Percentiles rank a stretch among this genome's conserved stretches.
phyloP scores from a whole-genome alignment of 1,284 basidiomycete genomes.

The Microbotryum violaceum region DNA sequence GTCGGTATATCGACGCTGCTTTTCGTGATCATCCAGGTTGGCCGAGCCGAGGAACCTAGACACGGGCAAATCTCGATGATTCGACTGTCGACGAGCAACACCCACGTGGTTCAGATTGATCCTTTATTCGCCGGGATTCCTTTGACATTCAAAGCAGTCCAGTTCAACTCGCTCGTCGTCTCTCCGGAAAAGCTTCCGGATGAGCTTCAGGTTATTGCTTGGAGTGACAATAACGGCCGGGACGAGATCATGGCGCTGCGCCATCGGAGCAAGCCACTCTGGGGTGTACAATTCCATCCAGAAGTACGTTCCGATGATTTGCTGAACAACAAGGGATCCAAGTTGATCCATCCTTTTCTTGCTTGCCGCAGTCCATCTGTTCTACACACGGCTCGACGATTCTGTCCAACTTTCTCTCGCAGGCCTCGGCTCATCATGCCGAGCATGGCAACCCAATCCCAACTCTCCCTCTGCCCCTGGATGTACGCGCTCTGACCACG shows the following conservation, averaged over 20 bases:
- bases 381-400: conserved; percentile 41
- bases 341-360: not conserved
- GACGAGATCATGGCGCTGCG: conserved; percentile 40
- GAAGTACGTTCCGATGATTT: conserved; percentile 63
- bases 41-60: conserved; percentile 42
- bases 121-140: conserved; percentile 53
- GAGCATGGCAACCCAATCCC: not conserved
- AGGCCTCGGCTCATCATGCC: conserved; percentile 1
- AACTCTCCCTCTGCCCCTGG: conserved; percentile 2
- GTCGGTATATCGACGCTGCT: no score
- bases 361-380: conserved; percentile 42
- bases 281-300: conserved; percentile 94
- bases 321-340: conserved; percentile 46
- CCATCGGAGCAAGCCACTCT: conserved; percentile 65
- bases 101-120: conserved; percentile 9
- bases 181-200: conserved; percentile 43
- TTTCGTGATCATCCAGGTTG: conserved; percentile 35
- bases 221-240: conserved; percentile 36
- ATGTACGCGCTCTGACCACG: conserved; percentile 12
- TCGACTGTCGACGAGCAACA: conserved; percentile 46
- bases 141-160: conserved; percentile 59
- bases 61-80: conserved; percentile 74
- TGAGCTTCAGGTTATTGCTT: conserved; percentile 46
- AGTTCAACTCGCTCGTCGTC: conserved; percentile 58
- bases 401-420: conserved; percentile 40